These are phyloP conservation scores for Apiotrichum porosum DNA, from an alignment of 1,284 basidiomycete genomes.

Conservation along the genomic window DNA sequence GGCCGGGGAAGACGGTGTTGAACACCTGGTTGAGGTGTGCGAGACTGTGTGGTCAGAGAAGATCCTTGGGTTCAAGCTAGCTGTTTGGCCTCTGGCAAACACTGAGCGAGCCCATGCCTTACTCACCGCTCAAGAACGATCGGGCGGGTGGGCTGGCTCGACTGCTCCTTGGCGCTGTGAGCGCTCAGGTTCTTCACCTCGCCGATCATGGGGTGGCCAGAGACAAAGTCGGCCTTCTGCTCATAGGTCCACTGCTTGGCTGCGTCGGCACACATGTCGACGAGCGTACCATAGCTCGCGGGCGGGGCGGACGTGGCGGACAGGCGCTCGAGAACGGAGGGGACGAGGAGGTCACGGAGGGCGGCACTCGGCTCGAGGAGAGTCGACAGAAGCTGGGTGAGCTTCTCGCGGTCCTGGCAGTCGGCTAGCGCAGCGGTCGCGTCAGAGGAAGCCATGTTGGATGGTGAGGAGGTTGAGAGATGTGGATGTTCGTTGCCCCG, in stretches of 20 bases:
- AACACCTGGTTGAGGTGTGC: constrained; percentile 68
- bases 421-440: background rate
- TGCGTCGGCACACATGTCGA: constrained; percentile 57
- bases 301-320: constrained; percentile 18
- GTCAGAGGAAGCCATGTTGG: background rate
- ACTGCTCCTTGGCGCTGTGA: constrained; percentile 74
- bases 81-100: too few species aligned
- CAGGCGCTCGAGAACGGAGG: constrained; percentile 21
- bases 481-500: background rate
- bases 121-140: constrained; percentile 42
- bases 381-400: constrained; percentile 21
- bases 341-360: constrained; percentile 25
- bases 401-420: background rate
- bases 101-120: too few species aligned
- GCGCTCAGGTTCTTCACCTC: constrained; percentile 62
- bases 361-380: constrained; percentile 35
- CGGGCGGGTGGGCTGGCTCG: constrained; percentile 35
- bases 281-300: constrained; percentile 56
- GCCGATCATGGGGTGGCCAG: constrained; percentile 82
- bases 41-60: constrained; percentile 25
- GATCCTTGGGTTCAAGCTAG: too few species aligned
- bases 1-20: constrained; percentile 63
- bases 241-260: constrained; percentile 58
- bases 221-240: constrained; percentile 65
- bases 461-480: background rate